Base-by-base conservation (phyloP, 2,329 filamentous ascomycete genomes). In the Chaetomium sp. region DNA sequence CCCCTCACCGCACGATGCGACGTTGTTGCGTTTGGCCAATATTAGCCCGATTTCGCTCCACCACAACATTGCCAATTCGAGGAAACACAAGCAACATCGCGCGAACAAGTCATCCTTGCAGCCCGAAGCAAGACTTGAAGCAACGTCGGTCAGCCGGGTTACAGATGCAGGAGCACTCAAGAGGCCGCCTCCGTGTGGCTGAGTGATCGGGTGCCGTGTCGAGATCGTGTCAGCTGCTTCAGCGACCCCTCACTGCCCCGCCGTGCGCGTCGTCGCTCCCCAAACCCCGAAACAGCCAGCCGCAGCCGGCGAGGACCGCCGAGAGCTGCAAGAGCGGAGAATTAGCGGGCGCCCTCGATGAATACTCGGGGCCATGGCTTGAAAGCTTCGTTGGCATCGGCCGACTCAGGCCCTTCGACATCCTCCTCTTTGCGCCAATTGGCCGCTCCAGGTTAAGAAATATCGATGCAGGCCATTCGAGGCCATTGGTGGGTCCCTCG, bases 221-320 rank as follows among this genome's bases (percentile, higher is more conserved):
- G 49, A 57, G 56, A 56, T 55, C 50, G 55, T 64, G 63, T 52
- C 50, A 49, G 36, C 27, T 35, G 41, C 49, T 41, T 46, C 50
- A 38, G 19, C 37, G 32, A 42, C 56, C 58, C 62, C 62, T 61
- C 62, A 45, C 19, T 59, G 52, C 55, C 56, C 62, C 62, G 61
- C 61, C 11, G 35, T 54, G 58, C 55, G 56, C 43, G 45, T 51
- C 42, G 56, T 49, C 60, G 53, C 59, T 55, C 54, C 56, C 59
- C 55, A 59, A 58, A 54, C 52, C 44, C 59, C 43, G 53, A 62
- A 61, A 41, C 41, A 50, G 54, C 56, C 57, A 60, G 53, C 55
- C 57, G 54, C 61, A 63, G 54, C 33, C 50, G 4, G 45, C 48
- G 35, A 35, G 32, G 10, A 14, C n/a, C 40, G 35, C 43, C 48